Conservation (phyloP, 208 protist species). For the Lotmaria passim region DNA sequence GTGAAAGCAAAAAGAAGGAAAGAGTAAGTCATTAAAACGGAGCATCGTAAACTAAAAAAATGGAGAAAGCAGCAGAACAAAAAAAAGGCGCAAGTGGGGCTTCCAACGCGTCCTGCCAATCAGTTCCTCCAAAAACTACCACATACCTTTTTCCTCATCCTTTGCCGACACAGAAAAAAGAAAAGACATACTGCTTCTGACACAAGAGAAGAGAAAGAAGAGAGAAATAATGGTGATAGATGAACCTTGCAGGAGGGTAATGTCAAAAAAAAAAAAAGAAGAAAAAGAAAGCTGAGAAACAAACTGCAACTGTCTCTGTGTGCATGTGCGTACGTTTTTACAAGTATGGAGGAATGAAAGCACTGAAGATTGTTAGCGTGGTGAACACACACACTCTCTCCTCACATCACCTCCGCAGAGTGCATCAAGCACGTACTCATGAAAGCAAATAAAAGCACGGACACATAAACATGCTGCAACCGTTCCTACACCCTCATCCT, state of each 20-base stretch:
- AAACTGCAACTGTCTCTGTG: neutral
- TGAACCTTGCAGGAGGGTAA: neutral
- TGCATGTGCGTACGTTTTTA: no score
- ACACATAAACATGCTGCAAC: no score
- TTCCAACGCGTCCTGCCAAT: slow-evolving; percentile 1
- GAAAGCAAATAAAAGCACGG: no score
- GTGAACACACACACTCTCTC: no score
- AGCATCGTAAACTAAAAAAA: slow-evolving; percentile 28
- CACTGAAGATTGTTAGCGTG: no score
- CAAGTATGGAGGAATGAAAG: no score
- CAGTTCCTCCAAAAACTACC: no score
- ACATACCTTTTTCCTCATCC: no score
- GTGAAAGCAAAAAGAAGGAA: slow-evolving; percentile 21
- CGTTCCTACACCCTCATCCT: no score
- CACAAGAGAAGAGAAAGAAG: neutral
- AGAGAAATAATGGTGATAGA: neutral
- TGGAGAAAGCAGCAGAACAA: slow-evolving; percentile 20
- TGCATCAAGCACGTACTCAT: neutral
- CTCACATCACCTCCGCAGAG: no score
- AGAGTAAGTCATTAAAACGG: slow-evolving; percentile 16
- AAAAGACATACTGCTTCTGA: neutral
- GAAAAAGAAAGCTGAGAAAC: neutral
- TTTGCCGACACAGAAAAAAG: neutral
- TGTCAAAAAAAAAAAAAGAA: neutral
- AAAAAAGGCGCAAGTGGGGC: slow-evolving; percentile 13